Evolutionary conservation across 495 filamentous ascomycete species (phyloP), one percentile per base, ranked within the genome.

Genomic region (Neurospora sp.): DNA sequence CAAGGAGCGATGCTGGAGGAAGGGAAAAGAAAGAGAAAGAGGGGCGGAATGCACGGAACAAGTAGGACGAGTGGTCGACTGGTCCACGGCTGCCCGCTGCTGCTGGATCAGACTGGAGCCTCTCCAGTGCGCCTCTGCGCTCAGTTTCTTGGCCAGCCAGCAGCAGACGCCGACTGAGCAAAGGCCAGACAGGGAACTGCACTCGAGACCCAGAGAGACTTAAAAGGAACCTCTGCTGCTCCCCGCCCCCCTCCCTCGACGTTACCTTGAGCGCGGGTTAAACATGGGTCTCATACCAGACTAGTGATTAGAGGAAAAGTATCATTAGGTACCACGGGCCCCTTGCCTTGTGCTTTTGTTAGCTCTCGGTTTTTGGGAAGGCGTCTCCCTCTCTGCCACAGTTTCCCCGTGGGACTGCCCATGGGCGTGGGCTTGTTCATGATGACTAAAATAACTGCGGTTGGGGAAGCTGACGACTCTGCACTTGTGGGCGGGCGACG

Each of bases 21-120:
- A 73, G 70, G 70, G 69, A 69, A 75, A 72, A 74, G 73, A 70
- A 70, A 79, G 74, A 73, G 74, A 73, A 76, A 45, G 74, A 70
- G 54, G 62, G 74, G 74, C 76, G 78, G 79, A 76, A 77, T 48
- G 48, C 75, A 77, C 74, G 77, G 79, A 72, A 80, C 78, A 76
- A 78, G 71, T 76, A 75, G 45, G 66, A 76, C 72, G 70, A 34
- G 13, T 19, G 62, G 54, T 66, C 69, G 69, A 43, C 72, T 70
- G 78, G 74, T 76, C 45, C 45, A 59, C 48, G 48, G 48, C 48
- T 28, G 54, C 24, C 54, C 54, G 54, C 54, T 62, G 11, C n/a
- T 59, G 48, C 48, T 59, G 48, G 48, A 31, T 31, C 48, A 34
- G 54, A 62, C 54, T 62, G 54, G 54, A 62, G 54, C 54, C 54